Percentiles rank a stretch among this genome's conserved stretches.
Evolutionary conservation across 176 grass and related monocot species (phyloP).

Genomic region (Canna indica): DNA sequence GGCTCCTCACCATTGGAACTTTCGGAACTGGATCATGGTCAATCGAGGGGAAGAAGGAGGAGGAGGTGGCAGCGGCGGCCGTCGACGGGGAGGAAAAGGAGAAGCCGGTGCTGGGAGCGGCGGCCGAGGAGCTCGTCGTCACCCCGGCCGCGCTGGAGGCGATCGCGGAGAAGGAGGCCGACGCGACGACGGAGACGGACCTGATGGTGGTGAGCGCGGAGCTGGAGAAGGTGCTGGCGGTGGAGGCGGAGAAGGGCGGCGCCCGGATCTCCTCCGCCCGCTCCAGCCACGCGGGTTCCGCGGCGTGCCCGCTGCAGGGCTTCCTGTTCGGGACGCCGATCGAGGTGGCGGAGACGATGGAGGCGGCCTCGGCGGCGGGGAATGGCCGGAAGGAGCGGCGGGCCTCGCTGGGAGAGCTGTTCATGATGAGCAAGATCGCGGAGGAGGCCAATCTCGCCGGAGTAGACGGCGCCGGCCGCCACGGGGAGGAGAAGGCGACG

Average conservation of each 20-base stretch:
- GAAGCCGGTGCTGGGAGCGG: neutral
- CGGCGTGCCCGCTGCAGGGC: slow-evolving; percentile 76
- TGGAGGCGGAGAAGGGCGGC: slow-evolving; percentile 26
- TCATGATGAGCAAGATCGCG: slow-evolving; percentile 67
- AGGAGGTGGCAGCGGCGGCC: neutral
- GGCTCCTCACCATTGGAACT: slow-evolving; percentile 28
- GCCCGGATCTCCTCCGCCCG: slow-evolving; percentile 25
- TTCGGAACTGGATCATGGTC: slow-evolving; percentile 18
- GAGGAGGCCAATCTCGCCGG: slow-evolving; percentile 17
- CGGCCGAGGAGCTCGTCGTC: slow-evolving; percentile 4
- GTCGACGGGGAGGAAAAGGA: neutral
- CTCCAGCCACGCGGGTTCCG: slow-evolving; percentile 29
- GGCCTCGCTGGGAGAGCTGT: slow-evolving; percentile 81
- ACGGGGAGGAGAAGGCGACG: slow-evolving; percentile 27
- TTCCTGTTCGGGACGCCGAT: slow-evolving; percentile 79
- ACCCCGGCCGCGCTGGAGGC: slow-evolving; percentile 33
- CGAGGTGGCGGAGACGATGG: slow-evolving; percentile 27
- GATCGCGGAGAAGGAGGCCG: slow-evolving; percentile 65
- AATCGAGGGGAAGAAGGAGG: neutral
- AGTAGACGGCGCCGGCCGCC: neutral
- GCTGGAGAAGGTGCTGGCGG: slow-evolving; percentile 77
- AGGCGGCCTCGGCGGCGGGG: slow-evolving; percentile 15
- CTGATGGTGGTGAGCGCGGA: slow-evolving; percentile 65
- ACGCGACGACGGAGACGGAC: slow-evolving; percentile 66
- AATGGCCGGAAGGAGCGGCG: slow-evolving; percentile 35